phyloP scores from a whole-genome alignment of 2,329 filamentous ascomycete species.

The Pestalotiopsis fici region DNA sequence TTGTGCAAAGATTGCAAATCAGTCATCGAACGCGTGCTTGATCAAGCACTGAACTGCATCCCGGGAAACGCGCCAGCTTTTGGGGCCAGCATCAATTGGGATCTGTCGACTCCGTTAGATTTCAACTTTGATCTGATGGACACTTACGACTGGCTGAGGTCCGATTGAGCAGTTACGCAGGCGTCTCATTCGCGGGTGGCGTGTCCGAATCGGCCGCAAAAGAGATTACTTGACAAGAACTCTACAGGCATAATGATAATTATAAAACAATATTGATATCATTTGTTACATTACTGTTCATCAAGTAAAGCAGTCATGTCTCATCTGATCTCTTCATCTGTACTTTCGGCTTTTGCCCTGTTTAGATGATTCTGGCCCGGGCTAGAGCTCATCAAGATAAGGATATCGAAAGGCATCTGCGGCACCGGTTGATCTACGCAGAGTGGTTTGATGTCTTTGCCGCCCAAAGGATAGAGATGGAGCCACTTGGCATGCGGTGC shows the following conservation, averaged over 20 bases:
- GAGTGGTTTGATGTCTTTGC: neutral
- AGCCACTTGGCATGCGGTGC: neutral
- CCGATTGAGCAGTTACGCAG: neutral
- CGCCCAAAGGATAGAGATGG: neutral
- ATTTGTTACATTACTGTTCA: neutral
- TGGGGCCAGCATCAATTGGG: slow-evolving; percentile 33
- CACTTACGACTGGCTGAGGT: slow-evolving; percentile 48
- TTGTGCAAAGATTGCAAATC: slow-evolving; percentile 46
- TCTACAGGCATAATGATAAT: neutral
- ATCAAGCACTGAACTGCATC: slow-evolving; percentile 46
- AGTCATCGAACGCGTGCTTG: slow-evolving; percentile 51
- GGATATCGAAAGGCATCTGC: neutral
- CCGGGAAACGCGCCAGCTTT: slow-evolving; percentile 16
- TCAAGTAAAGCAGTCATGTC: neutral
- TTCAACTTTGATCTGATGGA: slow-evolving; percentile 51
- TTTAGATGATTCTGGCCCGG: neutral
- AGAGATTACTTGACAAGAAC: neutral
- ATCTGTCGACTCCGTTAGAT: slow-evolving; percentile 29
- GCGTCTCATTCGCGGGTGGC: neutral
- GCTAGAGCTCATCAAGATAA: neutral
- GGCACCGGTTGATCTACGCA: neutral
- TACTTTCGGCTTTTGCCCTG: neutral
- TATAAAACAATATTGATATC: neutral
- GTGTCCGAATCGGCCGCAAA: neutral
- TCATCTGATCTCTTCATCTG: neutral